Evolutionary conservation across 2,329 filamentous ascomycete genomes (phyloP).

Genomic region (Myotisia sp.): DNA sequence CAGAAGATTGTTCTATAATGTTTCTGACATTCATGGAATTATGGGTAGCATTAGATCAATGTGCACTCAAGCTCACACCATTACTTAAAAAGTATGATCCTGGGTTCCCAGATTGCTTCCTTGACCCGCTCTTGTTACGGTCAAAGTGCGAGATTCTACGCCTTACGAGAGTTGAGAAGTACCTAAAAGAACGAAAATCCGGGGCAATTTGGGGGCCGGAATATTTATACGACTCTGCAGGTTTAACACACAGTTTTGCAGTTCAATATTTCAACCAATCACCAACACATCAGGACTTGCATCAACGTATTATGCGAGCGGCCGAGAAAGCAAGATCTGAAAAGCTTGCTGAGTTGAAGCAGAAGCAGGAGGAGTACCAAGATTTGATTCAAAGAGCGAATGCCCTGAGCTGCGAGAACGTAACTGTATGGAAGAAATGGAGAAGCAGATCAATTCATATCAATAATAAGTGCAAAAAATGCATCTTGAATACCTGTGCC

Average conservation of each 20-base stretch:
- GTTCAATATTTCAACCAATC: conserved; percentile 38
- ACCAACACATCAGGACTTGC: conserved; percentile 24
- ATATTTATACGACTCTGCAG: conserved; percentile 27
- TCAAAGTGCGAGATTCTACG: conserved; percentile 33
- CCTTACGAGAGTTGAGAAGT: conserved; percentile 33
- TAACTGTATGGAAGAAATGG: neutral
- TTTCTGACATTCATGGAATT: conserved; percentile 42
- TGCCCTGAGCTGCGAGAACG: conserved; percentile 7
- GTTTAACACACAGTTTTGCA: conserved; percentile 28
- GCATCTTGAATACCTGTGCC: conserved; percentile 21
- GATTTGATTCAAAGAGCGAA: conserved; percentile 15
- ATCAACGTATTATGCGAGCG: conserved; percentile 26
- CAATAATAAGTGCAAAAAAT: conserved; percentile 24
- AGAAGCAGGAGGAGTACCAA: conserved; percentile 15
- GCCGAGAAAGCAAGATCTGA: conserved; percentile 25
- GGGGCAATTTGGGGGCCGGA: conserved; percentile 10
- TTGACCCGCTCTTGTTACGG: conserved; percentile 35
- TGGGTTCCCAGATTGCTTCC: conserved; percentile 27
- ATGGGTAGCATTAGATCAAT: conserved; percentile 44
- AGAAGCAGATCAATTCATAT: conserved; percentile 6
- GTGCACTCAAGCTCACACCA: conserved; percentile 25
- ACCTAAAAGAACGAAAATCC: conserved; percentile 29
- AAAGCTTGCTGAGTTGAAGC: conserved; percentile 12
- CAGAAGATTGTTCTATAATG: conserved; percentile 40
- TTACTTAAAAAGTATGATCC: conserved; percentile 36